Base-by-base conservation (phyloP, 495 filamentous ascomycete species). In the Apiosordaria backusii region DNA sequence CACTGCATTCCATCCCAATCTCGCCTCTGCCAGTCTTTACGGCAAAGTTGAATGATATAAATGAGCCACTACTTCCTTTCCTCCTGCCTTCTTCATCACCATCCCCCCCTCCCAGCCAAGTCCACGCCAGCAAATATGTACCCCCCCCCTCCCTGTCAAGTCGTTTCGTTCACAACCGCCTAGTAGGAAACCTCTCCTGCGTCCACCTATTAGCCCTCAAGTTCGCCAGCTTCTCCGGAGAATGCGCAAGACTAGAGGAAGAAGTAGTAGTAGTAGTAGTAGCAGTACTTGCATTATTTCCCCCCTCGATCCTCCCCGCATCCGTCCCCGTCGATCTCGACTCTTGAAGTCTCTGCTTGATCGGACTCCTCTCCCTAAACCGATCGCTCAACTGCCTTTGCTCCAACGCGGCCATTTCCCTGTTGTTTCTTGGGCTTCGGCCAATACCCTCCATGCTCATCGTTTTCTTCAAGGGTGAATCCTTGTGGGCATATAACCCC, bases 401-500 rank as follows among this genome's bases (percentile, higher is more conserved):
- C 70, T 86, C 84, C 6, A 81, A 69, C 7, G 76, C 75, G 5
- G 84, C 84, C 83, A 85, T 84, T 66, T 84, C 83, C 29, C 80
- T 76, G 13, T 78, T 79, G 72, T 84, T 85, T 60, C 80, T 77
- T 18, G 84, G 84, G n/a, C 79, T 78, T 15, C 66, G 63, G 60
- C 68, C 70, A 58, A 84, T 80, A 27, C 82, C 79, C 45, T 78
- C 77, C 63, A 83, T 72, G 73, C 79, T 83, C 26, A 78, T 79
- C 2, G 77, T 72, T 67, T 93, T 94, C 66, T 90, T 86, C 26
- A 96, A 78, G 15, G 92, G 92, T 13, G 90, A 93, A 62, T 89
- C 89, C n/a, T 88, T 85, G 74, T 96, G 90, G 1, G 86, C 87
- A 77, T 86, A 93, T 5, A 94, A 81, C 7, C 92, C 92, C 27